phyloP scores from a whole-genome alignment of 1,139 yeast genomes.

The Saccharomyces hybrid region DNA sequence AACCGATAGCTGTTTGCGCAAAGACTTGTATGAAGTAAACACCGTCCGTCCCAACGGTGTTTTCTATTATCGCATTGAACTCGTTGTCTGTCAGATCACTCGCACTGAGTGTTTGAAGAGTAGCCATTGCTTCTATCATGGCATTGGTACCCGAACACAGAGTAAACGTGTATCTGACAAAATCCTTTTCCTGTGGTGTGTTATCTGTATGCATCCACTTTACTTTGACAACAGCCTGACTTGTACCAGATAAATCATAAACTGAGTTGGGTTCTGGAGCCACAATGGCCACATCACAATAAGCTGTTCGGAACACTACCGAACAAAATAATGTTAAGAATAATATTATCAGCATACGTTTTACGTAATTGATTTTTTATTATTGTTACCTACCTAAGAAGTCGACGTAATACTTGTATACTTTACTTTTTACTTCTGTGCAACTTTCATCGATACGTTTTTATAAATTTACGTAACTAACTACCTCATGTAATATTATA shows the following conservation, averaged over 20 bases:
- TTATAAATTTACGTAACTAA: not conserved
- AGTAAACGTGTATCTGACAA: constrained; percentile 43
- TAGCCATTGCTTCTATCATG: constrained; percentile 39
- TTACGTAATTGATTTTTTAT: not conserved
- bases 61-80: constrained; percentile 39
- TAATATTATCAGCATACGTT: not conserved
- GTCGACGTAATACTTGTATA: not conserved
- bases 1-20: constrained; percentile 38
- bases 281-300: constrained; percentile 45
- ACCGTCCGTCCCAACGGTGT: constrained; percentile 50
- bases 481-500: not conserved
- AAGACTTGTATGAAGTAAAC: constrained; percentile 60
- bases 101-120: constrained; percentile 31
- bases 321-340: not conserved
- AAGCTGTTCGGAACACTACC: constrained; percentile 3
- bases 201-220: constrained; percentile 53
- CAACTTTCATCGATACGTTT: not conserved
- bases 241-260: constrained; percentile 41
- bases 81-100: constrained; percentile 26
- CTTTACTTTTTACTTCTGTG: not conserved
- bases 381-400: not conserved
- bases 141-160: constrained; percentile 66
- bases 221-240: constrained; percentile 41
- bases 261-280: constrained; percentile 43
- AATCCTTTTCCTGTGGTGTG: constrained; percentile 41